phyloP scores from a whole-genome alignment of 306 rosid genomes.

The Astragalus membranaceus region DNA sequence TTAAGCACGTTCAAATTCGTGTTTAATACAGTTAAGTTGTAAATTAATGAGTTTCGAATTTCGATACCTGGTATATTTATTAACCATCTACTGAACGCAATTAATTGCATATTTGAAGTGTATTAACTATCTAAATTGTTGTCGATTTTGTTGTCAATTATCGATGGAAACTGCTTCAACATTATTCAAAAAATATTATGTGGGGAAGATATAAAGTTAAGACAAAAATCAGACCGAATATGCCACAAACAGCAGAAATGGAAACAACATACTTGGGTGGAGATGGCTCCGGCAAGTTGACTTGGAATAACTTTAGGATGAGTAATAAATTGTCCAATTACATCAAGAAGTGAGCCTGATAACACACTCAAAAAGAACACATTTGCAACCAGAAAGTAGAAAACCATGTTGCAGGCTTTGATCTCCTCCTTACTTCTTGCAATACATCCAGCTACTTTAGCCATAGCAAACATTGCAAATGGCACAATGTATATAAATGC shows the following conservation, averaged over 20 bases:
- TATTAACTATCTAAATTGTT: too few relatives aligned
- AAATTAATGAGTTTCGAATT: too few relatives aligned
- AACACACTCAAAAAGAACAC: conserved; percentile 79
- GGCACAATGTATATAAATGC: conserved; percentile 77
- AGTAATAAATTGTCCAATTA: conserved; percentile 58
- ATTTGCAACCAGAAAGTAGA: conserved; percentile 87
- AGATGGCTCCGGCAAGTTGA: conserved; percentile 69
- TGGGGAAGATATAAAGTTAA: not conserved
- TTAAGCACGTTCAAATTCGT: too few relatives aligned
- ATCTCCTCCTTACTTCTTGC: conserved; percentile 88
- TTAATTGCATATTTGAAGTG: too few relatives aligned
- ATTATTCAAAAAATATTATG: not conserved
- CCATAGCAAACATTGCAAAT: conserved; percentile 79
- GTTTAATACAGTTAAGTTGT: too few relatives aligned
- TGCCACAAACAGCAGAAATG: conserved; percentile 10
- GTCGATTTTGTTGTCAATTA: not conserved
- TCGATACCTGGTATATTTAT: too few relatives aligned
- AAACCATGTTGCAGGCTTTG: conserved; percentile 90
- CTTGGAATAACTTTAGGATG: conserved; percentile 59
- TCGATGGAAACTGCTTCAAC: not conserved
- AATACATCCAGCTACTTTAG: conserved; percentile 72
- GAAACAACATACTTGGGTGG: conserved; percentile 64
- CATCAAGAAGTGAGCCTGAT: conserved; percentile 88
- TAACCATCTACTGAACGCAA: too few relatives aligned
- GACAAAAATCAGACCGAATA: not conserved